Evolutionary conservation across 306 rosid genomes (phyloP).

Genomic region (Comarum palustre): DNA sequence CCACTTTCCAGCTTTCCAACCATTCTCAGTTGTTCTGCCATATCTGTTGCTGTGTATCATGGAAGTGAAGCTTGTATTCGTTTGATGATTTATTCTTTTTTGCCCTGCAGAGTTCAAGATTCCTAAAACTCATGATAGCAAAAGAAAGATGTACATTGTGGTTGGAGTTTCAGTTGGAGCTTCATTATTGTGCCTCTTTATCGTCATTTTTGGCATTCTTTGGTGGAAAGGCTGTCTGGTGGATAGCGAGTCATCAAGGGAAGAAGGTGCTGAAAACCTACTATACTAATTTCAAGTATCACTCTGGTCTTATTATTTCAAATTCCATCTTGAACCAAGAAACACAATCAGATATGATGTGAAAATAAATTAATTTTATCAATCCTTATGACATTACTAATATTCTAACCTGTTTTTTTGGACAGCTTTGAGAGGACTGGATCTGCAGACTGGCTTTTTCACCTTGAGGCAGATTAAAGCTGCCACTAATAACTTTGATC

Average conservation of each 20-base stretch:
- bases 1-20: neutral
- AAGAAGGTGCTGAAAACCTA: slow-evolving; percentile 1
- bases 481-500: slow-evolving; percentile 54
- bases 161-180: slow-evolving; percentile 19
- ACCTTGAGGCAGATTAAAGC: slow-evolving; percentile 20
- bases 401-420: neutral
- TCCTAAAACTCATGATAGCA: slow-evolving; percentile 1
- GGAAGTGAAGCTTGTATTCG: neutral
- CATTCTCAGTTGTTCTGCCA: neutral
- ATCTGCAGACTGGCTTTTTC: slow-evolving; percentile 17
- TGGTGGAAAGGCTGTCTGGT: slow-evolving; percentile 9
- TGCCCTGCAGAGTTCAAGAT: slow-evolving; percentile 10
- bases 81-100: neutral
- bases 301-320: neutral
- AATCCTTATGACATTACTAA: neutral
- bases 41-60: neutral
- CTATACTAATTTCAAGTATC: neutral
- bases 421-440: slow-evolving; percentile 16
- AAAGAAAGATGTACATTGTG: neutral
- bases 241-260: slow-evolving; percentile 4
- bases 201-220: slow-evolving; percentile 2
- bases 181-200: slow-evolving; percentile 2
- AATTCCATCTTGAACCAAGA: neutral
- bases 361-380: neutral
- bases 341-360: neutral